Evolutionary conservation across 2,329 filamentous ascomycete genomes (phyloP).

Genomic region (Hansfordia pulvinata): DNA sequence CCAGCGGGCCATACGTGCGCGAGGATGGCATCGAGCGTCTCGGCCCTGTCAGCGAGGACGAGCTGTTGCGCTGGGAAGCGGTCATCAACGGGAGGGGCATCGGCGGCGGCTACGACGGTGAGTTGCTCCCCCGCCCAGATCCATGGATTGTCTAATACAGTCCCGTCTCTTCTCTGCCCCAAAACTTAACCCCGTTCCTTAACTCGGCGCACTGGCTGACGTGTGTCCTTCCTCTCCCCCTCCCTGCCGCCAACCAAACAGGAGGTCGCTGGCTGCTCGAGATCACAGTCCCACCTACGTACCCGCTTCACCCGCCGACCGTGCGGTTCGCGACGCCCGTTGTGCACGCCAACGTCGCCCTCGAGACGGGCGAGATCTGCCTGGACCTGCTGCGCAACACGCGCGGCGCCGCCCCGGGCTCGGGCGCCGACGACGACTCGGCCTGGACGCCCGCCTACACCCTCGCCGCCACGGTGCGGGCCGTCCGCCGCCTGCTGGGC

Average conservation of each 20-base stretch:
- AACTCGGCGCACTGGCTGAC: not conserved
- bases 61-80: constrained; percentile 43
- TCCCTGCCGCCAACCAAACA: constrained; percentile 15
- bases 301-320: constrained; percentile 65
- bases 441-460: constrained; percentile 81
- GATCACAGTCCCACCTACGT: constrained; percentile 63
- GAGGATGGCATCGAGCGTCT: constrained; percentile 44
- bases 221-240: constrained; percentile 1
- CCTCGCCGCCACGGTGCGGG: constrained; percentile 59
- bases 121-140: too few species aligned
- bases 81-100: constrained; percentile 45
- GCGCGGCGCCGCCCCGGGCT: too few species aligned
- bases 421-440: too few species aligned
- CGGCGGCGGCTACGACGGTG: constrained; percentile 42
- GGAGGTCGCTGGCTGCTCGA: constrained; percentile 70
- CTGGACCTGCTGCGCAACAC: constrained; percentile 69
- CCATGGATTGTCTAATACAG: not conserved
- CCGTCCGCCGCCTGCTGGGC: constrained; percentile 55
- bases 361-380: constrained; percentile 77
- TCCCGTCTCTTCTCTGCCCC: constrained; percentile 1
- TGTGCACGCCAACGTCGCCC: constrained; percentile 67
- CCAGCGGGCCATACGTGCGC: too few species aligned
- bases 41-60: constrained; percentile 37
- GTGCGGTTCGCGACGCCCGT: constrained; percentile 75
- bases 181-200: not conserved